Evolutionary conservation across 176 grass and related monocot species (phyloP).

Genomic region (Carex parvula): DNA sequence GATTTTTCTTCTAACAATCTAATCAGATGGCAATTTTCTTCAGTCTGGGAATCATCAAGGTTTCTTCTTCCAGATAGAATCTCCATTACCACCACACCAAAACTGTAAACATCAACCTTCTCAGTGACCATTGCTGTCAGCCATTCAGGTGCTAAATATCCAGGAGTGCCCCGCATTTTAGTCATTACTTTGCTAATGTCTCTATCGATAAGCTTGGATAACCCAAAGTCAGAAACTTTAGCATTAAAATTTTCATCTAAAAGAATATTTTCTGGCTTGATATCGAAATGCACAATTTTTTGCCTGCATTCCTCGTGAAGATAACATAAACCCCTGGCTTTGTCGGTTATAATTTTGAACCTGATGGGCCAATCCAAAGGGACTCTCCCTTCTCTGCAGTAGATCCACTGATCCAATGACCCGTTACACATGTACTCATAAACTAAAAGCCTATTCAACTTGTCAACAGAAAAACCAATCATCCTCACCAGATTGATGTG

Average conservation of each 20-base stretch:
- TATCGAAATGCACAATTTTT: constrained; percentile 56
- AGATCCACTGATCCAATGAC: constrained; percentile 55
- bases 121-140: neutral
- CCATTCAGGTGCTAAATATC: constrained; percentile 65
- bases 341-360: constrained; percentile 21
- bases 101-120: too few species aligned
- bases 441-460: constrained; percentile 37
- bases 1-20: too few species aligned
- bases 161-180: constrained; percentile 43
- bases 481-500: constrained; percentile 48
- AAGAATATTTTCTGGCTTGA: constrained; percentile 58
- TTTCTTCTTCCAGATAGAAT: too few species aligned
- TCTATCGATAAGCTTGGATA: constrained; percentile 51
- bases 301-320: constrained; percentile 52
- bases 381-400: constrained; percentile 4
- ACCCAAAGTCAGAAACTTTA: constrained; percentile 58
- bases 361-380: constrained; percentile 37
- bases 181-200: constrained; percentile 37
- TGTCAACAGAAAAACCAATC: constrained; percentile 43
- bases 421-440: constrained; percentile 47
- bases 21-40: too few species aligned
- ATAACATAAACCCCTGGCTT: constrained; percentile 47
- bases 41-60: too few species aligned
- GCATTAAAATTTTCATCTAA: constrained; percentile 47
- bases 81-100: too few species aligned